phyloP scores from a whole-genome alignment of 1,284 basidiomycete species.

The Trametes pubescens region DNA sequence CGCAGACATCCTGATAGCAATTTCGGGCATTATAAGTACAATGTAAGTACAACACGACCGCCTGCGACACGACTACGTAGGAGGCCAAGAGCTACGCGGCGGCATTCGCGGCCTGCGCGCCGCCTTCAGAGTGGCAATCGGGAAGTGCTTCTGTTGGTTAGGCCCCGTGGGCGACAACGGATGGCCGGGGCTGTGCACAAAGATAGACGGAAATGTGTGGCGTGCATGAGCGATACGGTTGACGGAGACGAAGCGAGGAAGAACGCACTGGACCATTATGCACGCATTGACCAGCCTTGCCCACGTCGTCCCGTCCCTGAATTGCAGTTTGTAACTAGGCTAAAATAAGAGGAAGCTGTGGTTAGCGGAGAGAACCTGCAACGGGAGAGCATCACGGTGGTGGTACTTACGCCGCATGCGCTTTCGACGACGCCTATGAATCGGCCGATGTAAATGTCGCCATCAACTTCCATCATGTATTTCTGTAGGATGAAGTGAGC shows the following conservation, averaged over 20 bases:
- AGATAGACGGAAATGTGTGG: not conserved
- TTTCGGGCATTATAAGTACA: no score
- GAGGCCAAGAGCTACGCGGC: not conserved
- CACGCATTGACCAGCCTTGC: not conserved
- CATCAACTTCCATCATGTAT: slow-evolving; percentile 2
- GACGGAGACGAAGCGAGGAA: no score
- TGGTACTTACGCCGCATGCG: not conserved
- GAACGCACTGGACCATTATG: not conserved
- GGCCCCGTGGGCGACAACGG: slow-evolving; percentile 1
- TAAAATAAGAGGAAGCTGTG: not conserved
- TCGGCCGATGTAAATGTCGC: slow-evolving; percentile 5
- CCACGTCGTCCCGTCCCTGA: slow-evolving; percentile 1
- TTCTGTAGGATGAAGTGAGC: not conserved
- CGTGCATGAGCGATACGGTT: not conserved
- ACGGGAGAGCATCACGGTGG: not conserved
- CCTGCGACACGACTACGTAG: not conserved
- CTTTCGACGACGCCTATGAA: slow-evolving; percentile 1
- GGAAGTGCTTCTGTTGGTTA: not conserved
- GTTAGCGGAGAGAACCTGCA: not conserved
- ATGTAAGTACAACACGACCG: no score
- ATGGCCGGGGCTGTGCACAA: not conserved
- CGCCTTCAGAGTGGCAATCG: not conserved
- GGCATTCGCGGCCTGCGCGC: not conserved
- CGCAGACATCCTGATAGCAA: no score
- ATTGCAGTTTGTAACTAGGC: not conserved